Base-by-base conservation (phyloP, 441 rosid genomes). In the Eutrema salsugineum region DNA sequence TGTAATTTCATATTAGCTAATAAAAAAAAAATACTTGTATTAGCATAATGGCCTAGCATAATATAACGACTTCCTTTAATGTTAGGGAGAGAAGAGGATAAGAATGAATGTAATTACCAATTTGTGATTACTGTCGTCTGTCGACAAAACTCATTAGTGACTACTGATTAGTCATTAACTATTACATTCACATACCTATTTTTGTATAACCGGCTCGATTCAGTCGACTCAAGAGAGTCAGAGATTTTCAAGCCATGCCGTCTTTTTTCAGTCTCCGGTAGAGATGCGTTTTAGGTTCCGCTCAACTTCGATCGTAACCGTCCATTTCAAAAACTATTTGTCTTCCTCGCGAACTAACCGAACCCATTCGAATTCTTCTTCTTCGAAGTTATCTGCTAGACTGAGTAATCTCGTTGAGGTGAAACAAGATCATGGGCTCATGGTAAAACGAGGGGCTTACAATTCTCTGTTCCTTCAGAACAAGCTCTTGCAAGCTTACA, bases 401-500 rank as follows among this genome's bases (percentile, higher is more conserved):
- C 14, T n/a, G 44, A 63, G 78, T 15, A 51, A 62, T 51, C 70
- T 82, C 60, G 44, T 9, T 15, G 43, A 54, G 17, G 91, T 85
- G 62, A 80, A 75, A 55, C 89, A 76, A 51, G 60, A 80, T 2
- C 88, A 92, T 24, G 78, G 76, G 0, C 57, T 28, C 39, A 9
- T 83, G 51, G 66, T 82, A 39, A 90, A 86, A 76, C 58, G 72
- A 17, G 93, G 96, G 24, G 30, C 76, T 22, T 15, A 9, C 58
- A 66, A 61, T 12, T 70, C 80, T 35, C 63, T 85, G 38, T 78
- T 85, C 57, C 63, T 81, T 66, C 82, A 81, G 59, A 87, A 86
- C 78, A 85, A 86, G 79, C 68, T 81, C 22, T 72, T 92, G 66
- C 66, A 85, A 46, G 57, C 70, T 19, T 87, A 84, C 63, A 71